These are phyloP conservation scores for Haemoproteus tartakovskyi DNA, from an alignment of 169 alveolate species.

Conservation along the genomic window DNA sequence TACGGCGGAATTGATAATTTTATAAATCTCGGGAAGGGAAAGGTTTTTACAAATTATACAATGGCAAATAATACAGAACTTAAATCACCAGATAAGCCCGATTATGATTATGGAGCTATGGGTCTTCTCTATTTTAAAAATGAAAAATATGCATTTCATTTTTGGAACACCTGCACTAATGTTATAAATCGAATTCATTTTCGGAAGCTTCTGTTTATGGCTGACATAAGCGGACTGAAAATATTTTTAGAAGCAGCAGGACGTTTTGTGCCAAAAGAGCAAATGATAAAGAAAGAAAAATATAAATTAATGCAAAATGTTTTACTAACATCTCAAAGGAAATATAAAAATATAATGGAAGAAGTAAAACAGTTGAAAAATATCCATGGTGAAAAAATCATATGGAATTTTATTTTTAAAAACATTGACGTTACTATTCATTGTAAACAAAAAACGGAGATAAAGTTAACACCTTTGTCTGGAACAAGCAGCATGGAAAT, in stretches of 20 bases:
- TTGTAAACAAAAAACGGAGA: background rate
- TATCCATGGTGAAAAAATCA: background rate
- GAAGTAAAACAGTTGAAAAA: slow-evolving; percentile 9
- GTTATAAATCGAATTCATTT: slow-evolving; percentile 1
- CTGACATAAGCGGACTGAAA: slow-evolving; percentile 35
- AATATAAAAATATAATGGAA: too few species aligned
- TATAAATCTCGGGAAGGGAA: too few species aligned
- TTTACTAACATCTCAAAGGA: too few species aligned
- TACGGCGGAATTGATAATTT: too few species aligned
- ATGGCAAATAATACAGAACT: too few species aligned
- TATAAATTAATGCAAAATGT: too few species aligned
- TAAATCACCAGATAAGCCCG: too few species aligned
- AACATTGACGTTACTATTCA: background rate
- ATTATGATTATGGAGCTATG: slow-evolving; percentile 15
- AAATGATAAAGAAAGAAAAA: too few species aligned
- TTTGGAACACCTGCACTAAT: slow-evolving; percentile 9
- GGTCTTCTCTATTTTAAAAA: slow-evolving; percentile 38
- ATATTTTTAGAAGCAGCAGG: slow-evolving; percentile 45
- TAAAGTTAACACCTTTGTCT: too few species aligned
- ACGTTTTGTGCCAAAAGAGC: slow-evolving; percentile 10
- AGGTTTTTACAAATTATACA: too few species aligned
- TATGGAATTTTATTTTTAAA: slow-evolving; percentile 30
- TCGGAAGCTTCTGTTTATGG: slow-evolving; percentile 1
- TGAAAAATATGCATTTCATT: slow-evolving; percentile 33
- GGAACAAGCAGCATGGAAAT: too few species aligned